Conservation (phyloP, 73 alveolate genomes). For the Breviolum minutum region DNA sequence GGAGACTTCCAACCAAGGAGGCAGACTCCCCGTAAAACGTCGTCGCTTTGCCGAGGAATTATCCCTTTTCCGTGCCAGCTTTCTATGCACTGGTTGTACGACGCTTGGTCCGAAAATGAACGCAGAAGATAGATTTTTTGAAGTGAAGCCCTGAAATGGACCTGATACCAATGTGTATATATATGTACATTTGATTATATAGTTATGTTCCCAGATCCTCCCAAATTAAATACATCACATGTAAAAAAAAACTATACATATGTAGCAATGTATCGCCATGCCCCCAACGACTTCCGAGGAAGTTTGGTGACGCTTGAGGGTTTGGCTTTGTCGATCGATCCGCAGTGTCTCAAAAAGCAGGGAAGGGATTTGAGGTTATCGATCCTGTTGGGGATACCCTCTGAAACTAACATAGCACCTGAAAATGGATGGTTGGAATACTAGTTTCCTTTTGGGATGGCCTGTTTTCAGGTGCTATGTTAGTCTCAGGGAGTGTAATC, state of each 20-base stretch:
- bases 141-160: background rate
- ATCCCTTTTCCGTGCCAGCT: conserved; percentile 88
- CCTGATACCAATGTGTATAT: background rate
- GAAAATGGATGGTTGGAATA: no score
- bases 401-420: no score
- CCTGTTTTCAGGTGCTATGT: no score
- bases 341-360: background rate
- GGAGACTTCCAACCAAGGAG: no score
- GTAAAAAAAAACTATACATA: no score
- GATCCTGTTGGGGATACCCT: no score
- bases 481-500: no score
- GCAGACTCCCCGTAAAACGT: background rate
- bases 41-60: background rate
- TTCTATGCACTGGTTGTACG: conserved; percentile 85
- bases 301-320: conserved; percentile 80
- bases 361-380: background rate
- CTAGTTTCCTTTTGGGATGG: no score
- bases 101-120: background rate
- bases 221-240: no score
- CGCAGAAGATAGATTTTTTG: background rate
- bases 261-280: no score
- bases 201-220: no score
- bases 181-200: no score
- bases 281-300: background rate
- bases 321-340: conserved; percentile 80